phyloP scores from a whole-genome alignment of 2,329 filamentous ascomycete genomes.

The Colletotrichum sp. region DNA sequence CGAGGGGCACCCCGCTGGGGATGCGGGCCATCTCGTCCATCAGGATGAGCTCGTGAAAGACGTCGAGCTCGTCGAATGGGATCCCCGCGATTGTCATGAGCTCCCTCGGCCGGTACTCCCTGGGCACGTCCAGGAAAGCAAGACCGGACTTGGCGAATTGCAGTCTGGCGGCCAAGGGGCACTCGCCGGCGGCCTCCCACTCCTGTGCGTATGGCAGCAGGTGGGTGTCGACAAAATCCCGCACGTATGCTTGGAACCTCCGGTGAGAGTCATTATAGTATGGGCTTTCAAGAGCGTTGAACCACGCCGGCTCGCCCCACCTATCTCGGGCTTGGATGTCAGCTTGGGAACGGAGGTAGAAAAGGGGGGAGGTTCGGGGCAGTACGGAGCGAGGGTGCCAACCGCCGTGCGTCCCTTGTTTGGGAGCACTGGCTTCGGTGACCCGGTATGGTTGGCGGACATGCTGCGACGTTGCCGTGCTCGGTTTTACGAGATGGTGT shows the following conservation, averaged over 20 bases:
- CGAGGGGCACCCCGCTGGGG: conserved; percentile 61
- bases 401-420: background rate
- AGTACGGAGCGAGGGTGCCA: conserved; percentile 2
- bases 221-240: conserved; percentile 63
- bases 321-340: background rate
- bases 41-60: conserved; percentile 60
- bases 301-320: conserved; percentile 32
- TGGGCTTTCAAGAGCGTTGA: conserved; percentile 39
- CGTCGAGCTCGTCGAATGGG: conserved; percentile 55
- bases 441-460: background rate
- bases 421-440: background rate
- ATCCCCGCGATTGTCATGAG: conserved; percentile 42
- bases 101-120: conserved; percentile 31
- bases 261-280: conserved; percentile 70
- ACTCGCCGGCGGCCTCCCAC: conserved; percentile 65
- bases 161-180: conserved; percentile 46
- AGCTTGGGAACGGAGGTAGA: background rate
- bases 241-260: conserved; percentile 59
- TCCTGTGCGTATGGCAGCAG: conserved; percentile 64
- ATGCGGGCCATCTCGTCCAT: conserved; percentile 61
- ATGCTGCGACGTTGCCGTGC: background rate
- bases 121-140: conserved; percentile 37
- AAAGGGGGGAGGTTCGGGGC: background rate
- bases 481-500: background rate
- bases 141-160: conserved; percentile 44